Evolutionary conservation across 23 red algal species (phyloP).

Genomic region (Agarophyton chilense): DNA sequence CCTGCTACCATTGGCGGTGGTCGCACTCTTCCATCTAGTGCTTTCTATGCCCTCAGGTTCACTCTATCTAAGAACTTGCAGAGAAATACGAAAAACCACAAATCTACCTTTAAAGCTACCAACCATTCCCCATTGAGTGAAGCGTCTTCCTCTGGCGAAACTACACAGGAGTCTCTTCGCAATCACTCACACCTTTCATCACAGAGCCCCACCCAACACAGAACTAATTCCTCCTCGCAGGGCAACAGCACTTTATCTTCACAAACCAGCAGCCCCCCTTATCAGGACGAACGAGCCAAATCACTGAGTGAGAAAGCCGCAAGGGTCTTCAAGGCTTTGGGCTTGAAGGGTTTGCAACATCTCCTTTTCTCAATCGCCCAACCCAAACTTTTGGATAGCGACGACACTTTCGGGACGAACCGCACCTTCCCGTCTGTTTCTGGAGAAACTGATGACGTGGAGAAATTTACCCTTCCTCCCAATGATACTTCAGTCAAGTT

Average conservation of each 20-base stretch:
- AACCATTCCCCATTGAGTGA: not conserved
- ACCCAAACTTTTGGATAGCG: not conserved
- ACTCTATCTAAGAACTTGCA: not conserved
- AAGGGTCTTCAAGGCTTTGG: not conserved
- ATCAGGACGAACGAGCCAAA: not conserved
- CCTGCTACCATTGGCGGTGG: not conserved
- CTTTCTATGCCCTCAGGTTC: slow-evolving; percentile 3
- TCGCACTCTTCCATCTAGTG: not conserved
- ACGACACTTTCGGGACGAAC: not conserved
- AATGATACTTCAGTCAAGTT: not conserved
- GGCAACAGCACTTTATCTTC: too few species aligned
- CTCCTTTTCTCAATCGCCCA: not conserved
- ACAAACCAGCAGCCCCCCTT: not conserved
- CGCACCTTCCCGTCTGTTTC: not conserved
- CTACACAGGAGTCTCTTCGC: not conserved
- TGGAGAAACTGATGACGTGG: not conserved
- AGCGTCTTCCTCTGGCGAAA: not conserved
- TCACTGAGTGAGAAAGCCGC: not conserved
- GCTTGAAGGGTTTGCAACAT: not conserved
- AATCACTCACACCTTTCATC: not conserved
- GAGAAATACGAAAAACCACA: not conserved
- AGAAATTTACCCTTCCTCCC: not conserved
- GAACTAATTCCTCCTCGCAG: too few species aligned
- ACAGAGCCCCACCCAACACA: too few species aligned
- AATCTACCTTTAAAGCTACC: not conserved